Base-by-base conservation (phyloP, 257 asterid species). In the Solanum chmielewskii region DNA sequence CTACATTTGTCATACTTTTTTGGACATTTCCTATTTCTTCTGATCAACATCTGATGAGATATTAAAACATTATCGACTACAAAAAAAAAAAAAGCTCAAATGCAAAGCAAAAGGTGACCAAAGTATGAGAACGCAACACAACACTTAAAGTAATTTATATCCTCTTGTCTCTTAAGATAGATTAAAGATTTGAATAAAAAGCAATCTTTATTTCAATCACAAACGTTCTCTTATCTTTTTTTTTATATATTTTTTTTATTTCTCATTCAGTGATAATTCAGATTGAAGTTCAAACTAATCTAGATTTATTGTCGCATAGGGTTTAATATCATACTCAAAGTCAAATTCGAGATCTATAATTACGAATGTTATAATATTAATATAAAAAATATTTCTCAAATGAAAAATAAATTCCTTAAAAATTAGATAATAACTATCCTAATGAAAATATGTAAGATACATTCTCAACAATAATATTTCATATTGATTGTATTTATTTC, bases 321-420 rank as follows among this genome's bases (percentile, higher is more conserved):
- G 0, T 5, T 5, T 6, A 5, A 5, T 6, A 37, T 0, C 3
- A 49, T 49, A 15, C 1, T 49, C 9, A 49, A 49, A 0, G 9
- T 49, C 3, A 2, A 5, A 49, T 0, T 0, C 3, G 9, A 15
- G 3, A 47, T 0, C 20, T 5, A 2, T 41, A 23, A 13, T 41
- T 75, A 41, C 83, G 15, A 2, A 69, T 15, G 11, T 68, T 68
- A 29, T 14, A 8, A 68, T 29, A 14, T 20, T 2, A 47, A 1
- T 66, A 15, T 27, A 27, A 11, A 66, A 66, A 56, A 14, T 47
- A 49, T 15, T 49, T 49, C 3, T 49, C 9, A 15, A 49, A 49
- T 49, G 0, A 49, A 49, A 5, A 49, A 49, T 49, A 49, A 49
- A 3, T 49, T 49, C 16, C 21, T 18, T 15, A 15, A 49, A 49